These are phyloP conservation scores for Dichomitus squalens DNA, from an alignment of 1,284 basidiomycete species.

Conservation along the genomic window DNA sequence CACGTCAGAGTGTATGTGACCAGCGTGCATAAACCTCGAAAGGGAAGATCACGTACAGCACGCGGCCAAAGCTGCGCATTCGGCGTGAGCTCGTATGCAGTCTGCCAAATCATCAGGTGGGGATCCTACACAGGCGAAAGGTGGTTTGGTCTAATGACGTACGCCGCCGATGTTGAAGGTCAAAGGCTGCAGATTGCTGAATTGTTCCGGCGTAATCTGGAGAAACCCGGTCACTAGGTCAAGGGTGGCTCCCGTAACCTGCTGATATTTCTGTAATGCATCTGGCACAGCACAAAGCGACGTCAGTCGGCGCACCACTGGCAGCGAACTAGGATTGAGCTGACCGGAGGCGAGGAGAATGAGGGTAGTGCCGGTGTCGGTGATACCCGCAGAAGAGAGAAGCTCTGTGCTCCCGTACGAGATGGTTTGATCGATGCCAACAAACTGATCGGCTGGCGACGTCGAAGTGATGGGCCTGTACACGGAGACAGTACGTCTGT, in stretches of 20 bases:
- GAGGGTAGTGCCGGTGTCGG: conserved; percentile 33
- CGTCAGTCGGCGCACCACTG: too few relatives aligned
- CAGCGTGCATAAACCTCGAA: neutral
- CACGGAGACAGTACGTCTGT: neutral
- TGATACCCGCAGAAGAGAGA: conserved; percentile 22
- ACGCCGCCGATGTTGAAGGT: conserved; percentile 31
- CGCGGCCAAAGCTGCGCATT: conserved; percentile 33
- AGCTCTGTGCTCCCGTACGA: conserved; percentile 34
- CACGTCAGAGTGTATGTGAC: neutral
- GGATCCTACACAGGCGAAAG: too few relatives aligned
- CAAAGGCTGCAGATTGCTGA: conserved; percentile 27
- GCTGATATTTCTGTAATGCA: conserved; percentile 26
- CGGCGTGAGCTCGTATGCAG: conserved; percentile 29
- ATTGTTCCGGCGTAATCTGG: conserved; percentile 26
- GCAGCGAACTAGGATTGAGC: too few relatives aligned
- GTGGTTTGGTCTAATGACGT: too few relatives aligned
- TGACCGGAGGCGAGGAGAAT: conserved; percentile 38
- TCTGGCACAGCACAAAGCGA: too few relatives aligned
- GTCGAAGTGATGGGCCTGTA: conserved; percentile 49
- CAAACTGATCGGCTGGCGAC: conserved; percentile 34
- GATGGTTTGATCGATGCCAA: conserved; percentile 56
- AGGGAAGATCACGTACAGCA: conserved; percentile 16
- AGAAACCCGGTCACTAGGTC: conserved; percentile 30
- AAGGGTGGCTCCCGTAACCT: conserved; percentile 24
- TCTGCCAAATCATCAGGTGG: too few relatives aligned